phyloP scores from a whole-genome alignment of 192 early-diverging fungal species.

The Chytriomyces sp. region DNA sequence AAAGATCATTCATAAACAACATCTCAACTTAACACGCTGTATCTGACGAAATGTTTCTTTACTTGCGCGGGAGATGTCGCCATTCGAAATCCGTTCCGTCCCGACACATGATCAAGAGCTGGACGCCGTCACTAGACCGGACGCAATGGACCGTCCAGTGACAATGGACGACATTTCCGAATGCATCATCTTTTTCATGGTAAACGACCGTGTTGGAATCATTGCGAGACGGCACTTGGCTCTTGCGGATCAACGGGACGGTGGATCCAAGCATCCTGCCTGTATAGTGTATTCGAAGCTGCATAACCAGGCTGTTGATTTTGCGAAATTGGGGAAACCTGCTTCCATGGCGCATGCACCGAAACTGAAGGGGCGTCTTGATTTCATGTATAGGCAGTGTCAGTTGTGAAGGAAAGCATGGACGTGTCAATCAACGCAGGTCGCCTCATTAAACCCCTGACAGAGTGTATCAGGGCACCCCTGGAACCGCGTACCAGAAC shows the following conservation, averaged over 20 bases:
- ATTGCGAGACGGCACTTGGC: constrained; percentile 27
- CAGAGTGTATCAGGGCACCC: neutral
- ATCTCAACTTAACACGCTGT: too few species aligned
- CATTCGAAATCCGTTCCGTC: too few species aligned
- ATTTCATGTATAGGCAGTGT: constrained; percentile 69
- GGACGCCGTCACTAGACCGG: neutral
- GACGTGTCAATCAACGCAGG: constrained; percentile 2
- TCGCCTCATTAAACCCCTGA: neutral
- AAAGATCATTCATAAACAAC: too few species aligned
- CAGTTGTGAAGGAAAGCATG: constrained; percentile 1
- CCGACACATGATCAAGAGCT: too few species aligned
- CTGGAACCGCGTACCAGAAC: neutral
- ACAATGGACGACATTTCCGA: constrained; percentile 31
- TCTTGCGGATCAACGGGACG: constrained; percentile 30
- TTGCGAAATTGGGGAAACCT: constrained; percentile 66
- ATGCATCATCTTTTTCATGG: constrained; percentile 25
- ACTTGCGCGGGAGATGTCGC: too few species aligned
- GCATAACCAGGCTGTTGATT: constrained; percentile 73
- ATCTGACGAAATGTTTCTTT: too few species aligned
- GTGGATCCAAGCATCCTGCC: constrained; percentile 19
- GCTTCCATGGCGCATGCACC: constrained; percentile 52
- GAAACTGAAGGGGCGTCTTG: constrained; percentile 53
- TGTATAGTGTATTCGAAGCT: constrained; percentile 37
- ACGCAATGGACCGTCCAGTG: constrained; percentile 7
- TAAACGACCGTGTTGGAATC: constrained; percentile 23